These are phyloP conservation scores for Candida silvicultrix DNA, from an alignment of 805 yeast species.

Conservation along the genomic window DNA sequence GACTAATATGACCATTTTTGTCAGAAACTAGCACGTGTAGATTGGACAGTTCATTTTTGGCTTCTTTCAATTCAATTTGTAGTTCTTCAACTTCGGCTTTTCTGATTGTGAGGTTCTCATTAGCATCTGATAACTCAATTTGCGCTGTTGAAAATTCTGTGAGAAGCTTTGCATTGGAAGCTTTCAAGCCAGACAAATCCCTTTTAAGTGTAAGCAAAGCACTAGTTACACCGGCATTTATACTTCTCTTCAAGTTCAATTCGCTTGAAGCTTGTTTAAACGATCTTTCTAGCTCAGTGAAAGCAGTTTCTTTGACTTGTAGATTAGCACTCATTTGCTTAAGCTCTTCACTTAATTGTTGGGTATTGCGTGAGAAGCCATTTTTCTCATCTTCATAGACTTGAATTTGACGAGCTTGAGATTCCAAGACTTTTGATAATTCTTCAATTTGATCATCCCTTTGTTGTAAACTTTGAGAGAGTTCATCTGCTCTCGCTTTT, in stretches of 20 bases:
- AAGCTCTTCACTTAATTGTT: neutral
- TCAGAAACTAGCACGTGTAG: constrained; percentile 4
- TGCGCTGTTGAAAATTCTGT: neutral
- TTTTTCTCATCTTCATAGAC: neutral
- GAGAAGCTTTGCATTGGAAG: neutral
- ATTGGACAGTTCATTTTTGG: constrained; percentile 3
- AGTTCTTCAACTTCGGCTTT: constrained; percentile 24
- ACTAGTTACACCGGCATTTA: constrained; percentile 8
- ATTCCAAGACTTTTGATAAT: constrained; percentile 5
- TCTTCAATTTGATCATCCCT: constrained; percentile 1
- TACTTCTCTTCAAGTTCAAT: constrained; percentile 6
- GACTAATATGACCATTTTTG: constrained; percentile 7
- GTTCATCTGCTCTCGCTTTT: neutral
- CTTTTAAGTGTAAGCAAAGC: constrained; percentile 9
- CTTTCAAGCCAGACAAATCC: neutral
- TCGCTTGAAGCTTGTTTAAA: neutral
- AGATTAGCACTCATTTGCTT: no score
- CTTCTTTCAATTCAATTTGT: constrained; percentile 11
- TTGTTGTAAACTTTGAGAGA: constrained; percentile 3
- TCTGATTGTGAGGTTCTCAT: constrained; percentile 17
- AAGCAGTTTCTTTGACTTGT: neutral
- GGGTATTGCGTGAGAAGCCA: neutral
- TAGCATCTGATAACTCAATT: constrained; percentile 7
- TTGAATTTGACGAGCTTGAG: neutral
- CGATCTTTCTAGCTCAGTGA: neutral